These are phyloP conservation scores for Cladobotryum protrusum DNA, from an alignment of 2,329 filamentous ascomycete species.

Conservation along the genomic window DNA sequence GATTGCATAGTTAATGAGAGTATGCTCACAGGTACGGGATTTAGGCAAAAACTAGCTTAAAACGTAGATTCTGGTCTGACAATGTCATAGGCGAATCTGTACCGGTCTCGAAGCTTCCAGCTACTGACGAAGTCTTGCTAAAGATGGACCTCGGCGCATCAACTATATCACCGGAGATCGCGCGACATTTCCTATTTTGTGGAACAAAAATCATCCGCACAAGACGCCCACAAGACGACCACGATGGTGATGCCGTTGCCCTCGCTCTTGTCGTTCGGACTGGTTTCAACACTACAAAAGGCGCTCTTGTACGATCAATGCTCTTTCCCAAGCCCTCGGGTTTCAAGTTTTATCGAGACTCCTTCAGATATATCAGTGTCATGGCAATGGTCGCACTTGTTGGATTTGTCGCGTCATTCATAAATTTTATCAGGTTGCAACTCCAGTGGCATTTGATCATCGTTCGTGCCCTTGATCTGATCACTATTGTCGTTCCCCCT, in stretches of 20 bases:
- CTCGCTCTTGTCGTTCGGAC: constrained; percentile 89
- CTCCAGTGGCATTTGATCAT: constrained; percentile 87
- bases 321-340: constrained; percentile 96
- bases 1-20: constrained; percentile 99
- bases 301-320: constrained; percentile 93
- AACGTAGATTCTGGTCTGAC: constrained; percentile 22
- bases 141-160: constrained; percentile 72
- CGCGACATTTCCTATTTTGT: constrained; percentile 85
- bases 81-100: constrained; percentile 69
- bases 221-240: constrained; percentile 76
- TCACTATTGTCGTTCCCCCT: constrained; percentile 95
- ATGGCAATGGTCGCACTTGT: constrained; percentile 83
- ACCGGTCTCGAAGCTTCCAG: constrained; percentile 86
- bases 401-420: constrained; percentile 83
- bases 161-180: constrained; percentile 74
- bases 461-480: constrained; percentile 84
- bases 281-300: constrained; percentile 96
- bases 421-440: constrained; percentile 84
- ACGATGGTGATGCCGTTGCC: constrained; percentile 81
- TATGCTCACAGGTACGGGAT: constrained; percentile 69
- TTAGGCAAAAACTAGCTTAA: constrained; percentile 23
- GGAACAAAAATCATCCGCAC: constrained; percentile 94
- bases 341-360: constrained; percentile 98
- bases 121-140: constrained; percentile 71
- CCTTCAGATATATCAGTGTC: constrained; percentile 94